These are phyloP conservation scores for Chlamydomonas eustigma DNA, from an alignment of 139 green algal species.

Conservation along the genomic window DNA sequence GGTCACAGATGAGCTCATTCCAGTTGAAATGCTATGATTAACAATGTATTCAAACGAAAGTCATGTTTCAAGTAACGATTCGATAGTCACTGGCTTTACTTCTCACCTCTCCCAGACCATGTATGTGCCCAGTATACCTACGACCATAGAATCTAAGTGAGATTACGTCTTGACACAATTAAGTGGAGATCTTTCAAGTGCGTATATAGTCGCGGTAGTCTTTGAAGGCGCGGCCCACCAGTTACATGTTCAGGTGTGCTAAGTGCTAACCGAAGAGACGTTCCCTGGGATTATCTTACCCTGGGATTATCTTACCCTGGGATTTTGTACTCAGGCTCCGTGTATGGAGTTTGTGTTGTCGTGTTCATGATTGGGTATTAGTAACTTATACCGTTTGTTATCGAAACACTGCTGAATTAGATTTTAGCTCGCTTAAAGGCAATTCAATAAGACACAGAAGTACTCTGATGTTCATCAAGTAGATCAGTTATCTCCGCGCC, in stretches of 20 bases:
- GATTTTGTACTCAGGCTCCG: conserved; percentile 55
- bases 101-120: conserved; percentile 27
- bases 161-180: background rate
- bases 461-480: no score
- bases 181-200: background rate
- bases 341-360: conserved; percentile 33
- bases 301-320: conserved; percentile 37
- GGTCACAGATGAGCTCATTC: no score
- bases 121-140: conserved; percentile 72
- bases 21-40: no score
- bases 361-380: background rate
- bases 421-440: no score
- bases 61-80: no score
- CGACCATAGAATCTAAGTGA: background rate
- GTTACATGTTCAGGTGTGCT: background rate
- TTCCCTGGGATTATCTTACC: background rate
- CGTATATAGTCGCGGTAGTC: background rate
- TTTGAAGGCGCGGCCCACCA: background rate
- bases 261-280: background rate
- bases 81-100: no score
- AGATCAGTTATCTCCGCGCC: no score
- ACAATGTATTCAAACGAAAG: no score
- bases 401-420: no score
- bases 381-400: no score
- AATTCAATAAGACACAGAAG: no score